These are phyloP conservation scores for Cyberlindnera maritima DNA, from an alignment of 805 yeast species.

Conservation along the genomic window DNA sequence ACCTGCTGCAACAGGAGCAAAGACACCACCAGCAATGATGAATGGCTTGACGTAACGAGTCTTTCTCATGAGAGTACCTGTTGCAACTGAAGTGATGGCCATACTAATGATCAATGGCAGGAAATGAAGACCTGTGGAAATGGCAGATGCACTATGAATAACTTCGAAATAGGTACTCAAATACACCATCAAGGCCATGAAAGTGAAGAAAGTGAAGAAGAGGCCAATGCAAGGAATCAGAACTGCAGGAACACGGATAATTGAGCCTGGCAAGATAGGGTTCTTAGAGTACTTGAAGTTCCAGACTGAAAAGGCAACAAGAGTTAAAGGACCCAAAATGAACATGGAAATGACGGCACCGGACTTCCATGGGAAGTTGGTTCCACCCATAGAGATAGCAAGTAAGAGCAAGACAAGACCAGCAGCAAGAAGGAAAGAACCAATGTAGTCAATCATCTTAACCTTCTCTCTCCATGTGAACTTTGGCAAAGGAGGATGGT, in stretches of 20 bases:
- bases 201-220: slow-evolving; percentile 4
- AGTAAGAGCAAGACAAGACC: slow-evolving; percentile 43
- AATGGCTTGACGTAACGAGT: slow-evolving; percentile 41
- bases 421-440: slow-evolving; percentile 41
- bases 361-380: slow-evolving; percentile 22
- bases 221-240: neutral
- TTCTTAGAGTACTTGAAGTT: slow-evolving; percentile 6
- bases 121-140: slow-evolving; percentile 43
- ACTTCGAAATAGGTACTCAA: slow-evolving; percentile 18
- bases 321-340: neutral
- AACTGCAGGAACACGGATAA: slow-evolving; percentile 2
- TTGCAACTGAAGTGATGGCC: slow-evolving; percentile 25
- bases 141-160: slow-evolving; percentile 35
- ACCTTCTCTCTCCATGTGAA: slow-evolving; percentile 38
- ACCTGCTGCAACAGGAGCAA: slow-evolving; percentile 45
- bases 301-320: slow-evolving; percentile 1
- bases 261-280: slow-evolving; percentile 24
- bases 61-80: slow-evolving; percentile 37
- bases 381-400: slow-evolving; percentile 54
- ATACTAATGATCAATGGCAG: slow-evolving; percentile 42
- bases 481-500: slow-evolving; percentile 41
- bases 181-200: slow-evolving; percentile 6
- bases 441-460: slow-evolving; percentile 44
- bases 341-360: slow-evolving; percentile 9
- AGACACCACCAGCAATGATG: slow-evolving; percentile 33